phyloP scores from a whole-genome alignment of 2,329 filamentous ascomycete species.

The Cordyceps militaris region DNA sequence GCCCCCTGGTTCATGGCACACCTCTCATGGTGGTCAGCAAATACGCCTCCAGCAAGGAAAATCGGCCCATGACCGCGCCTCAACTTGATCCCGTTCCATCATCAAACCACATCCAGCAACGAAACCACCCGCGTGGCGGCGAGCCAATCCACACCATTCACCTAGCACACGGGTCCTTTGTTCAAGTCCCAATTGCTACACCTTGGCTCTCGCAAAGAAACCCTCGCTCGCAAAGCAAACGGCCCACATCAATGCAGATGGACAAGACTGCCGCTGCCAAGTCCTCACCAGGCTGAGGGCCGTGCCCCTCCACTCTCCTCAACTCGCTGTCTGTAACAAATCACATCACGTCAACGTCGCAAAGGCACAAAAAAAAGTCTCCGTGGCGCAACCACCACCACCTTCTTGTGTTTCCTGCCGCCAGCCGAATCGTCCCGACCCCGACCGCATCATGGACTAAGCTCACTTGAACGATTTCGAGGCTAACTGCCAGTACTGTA shows the following conservation, averaged over 20 bases:
- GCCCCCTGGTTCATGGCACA: too few relatives aligned
- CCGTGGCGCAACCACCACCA: neutral
- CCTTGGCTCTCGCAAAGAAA: neutral
- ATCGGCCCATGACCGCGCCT: neutral
- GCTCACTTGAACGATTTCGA: neutral
- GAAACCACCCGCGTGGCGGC: neutral
- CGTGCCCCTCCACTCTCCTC: too few relatives aligned
- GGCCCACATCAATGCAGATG: neutral
- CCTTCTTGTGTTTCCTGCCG: neutral
- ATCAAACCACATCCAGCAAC: neutral
- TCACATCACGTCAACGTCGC: neutral
- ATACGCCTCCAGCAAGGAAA: neutral
- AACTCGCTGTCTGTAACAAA: too few relatives aligned
- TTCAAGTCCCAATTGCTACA: neutral
- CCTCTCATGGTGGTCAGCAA: neutral
- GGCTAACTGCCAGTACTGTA: neutral
- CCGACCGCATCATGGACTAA: neutral
- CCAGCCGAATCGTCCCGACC: neutral
- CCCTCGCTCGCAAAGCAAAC: neutral
- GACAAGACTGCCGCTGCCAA: neutral
- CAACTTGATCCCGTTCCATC: neutral
- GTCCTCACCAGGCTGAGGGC: too few relatives aligned
- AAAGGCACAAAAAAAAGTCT: neutral
- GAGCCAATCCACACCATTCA: neutral
- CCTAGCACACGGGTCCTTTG: neutral